Base-by-base conservation (phyloP, 176 grass and related monocot genomes). In the Rhipidocladum racemiflorum region DNA sequence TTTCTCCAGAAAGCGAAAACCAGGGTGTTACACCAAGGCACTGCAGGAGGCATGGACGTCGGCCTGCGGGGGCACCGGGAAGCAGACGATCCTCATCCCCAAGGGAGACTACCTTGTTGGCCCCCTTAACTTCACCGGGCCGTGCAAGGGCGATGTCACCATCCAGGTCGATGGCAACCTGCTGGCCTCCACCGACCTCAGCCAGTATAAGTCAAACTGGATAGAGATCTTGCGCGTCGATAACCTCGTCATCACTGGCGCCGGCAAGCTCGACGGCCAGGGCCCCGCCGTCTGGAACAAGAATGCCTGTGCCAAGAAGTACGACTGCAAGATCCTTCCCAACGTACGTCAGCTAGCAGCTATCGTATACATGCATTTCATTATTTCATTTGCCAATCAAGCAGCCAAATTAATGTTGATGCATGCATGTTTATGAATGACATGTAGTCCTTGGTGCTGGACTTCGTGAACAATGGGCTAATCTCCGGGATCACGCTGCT, bases 1-100 rank as follows among this genome's bases (percentile, higher is more conserved):
- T n/a, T n/a, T n/a, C n/a, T n/a, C n/a, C n/a, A n/a, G n/a, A n/a
- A n/a, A n/a, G n/a, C n/a, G n/a, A n/a, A n/a, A n/a, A n/a, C n/a
- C n/a, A n/a, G n/a, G n/a, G n/a, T n/a, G n/a, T n/a, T n/a, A n/a
- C 75, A 91, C 90, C 42, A 67, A 96, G 80, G 90, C 72, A 42
- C 5, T 96, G 11, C 55, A 43, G 38, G 76, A 83, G 9, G 85
- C 90, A 20, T 92, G 90, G 90, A 10, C 43, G 8, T 60, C 35
- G 14, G 93, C 88, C 7, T 93, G 88, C 45, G 18, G 7, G 4
- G 70, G 70, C 42, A 8, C 61, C 28, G 88, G 86, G 13, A 75
- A 49, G 29, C 78, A 86, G 23, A 82, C 28, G 30, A 48, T 96
- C 21, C 2, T 61, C 17, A 62, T 96, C 32, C 90, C 90, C 18